These are phyloP conservation scores for Bocquillonia castaneifolia DNA, from an alignment of 441 rosid species.

Conservation along the genomic window DNA sequence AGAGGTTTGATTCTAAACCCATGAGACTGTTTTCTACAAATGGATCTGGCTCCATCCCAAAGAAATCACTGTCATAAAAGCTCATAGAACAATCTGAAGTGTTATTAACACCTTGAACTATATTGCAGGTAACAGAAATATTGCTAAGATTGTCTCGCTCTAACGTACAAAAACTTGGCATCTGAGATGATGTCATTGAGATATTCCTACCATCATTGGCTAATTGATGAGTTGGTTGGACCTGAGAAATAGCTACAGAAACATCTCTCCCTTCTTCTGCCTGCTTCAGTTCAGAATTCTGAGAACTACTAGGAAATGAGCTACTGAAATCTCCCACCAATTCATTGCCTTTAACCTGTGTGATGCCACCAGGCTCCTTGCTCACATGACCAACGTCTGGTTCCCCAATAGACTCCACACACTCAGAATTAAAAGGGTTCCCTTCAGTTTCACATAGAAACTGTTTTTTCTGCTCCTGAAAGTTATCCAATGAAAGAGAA, in stretches of 20 bases:
- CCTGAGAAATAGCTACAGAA: slow-evolving; percentile 33
- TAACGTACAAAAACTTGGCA: slow-evolving; percentile 15
- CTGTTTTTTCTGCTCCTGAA: slow-evolving; percentile 29
- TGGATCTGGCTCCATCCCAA: slow-evolving; percentile 38
- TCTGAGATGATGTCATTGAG: slow-evolving; percentile 12
- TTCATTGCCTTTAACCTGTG: slow-evolving; percentile 30
- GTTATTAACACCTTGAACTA: slow-evolving; percentile 29
- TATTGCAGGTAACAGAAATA: slow-evolving; percentile 21
- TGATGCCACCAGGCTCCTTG: slow-evolving; percentile 19
- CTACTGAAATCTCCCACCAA: slow-evolving; percentile 24
- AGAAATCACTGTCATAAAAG: slow-evolving; percentile 30
- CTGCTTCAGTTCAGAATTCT: slow-evolving; percentile 28
- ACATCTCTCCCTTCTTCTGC: slow-evolving; percentile 38
- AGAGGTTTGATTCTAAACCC: slow-evolving; percentile 20
- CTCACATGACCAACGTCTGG: slow-evolving; percentile 25
- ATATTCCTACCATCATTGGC: slow-evolving; percentile 21
- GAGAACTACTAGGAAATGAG: slow-evolving; percentile 22
- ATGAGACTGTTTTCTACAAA: slow-evolving; percentile 20
- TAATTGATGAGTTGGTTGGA: slow-evolving; percentile 26
- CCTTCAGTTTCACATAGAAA: slow-evolving; percentile 31
- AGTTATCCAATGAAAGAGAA: slow-evolving; percentile 31
- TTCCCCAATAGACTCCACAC: slow-evolving; percentile 16
- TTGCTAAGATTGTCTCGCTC: slow-evolving; percentile 25
- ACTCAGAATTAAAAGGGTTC: slow-evolving; percentile 15
- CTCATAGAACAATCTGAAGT: slow-evolving; percentile 27